Evolutionary conservation across 805 yeast species (phyloP), one percentile per base, ranked within the genome.

Genomic region (Phaffomyces opuntiae): DNA sequence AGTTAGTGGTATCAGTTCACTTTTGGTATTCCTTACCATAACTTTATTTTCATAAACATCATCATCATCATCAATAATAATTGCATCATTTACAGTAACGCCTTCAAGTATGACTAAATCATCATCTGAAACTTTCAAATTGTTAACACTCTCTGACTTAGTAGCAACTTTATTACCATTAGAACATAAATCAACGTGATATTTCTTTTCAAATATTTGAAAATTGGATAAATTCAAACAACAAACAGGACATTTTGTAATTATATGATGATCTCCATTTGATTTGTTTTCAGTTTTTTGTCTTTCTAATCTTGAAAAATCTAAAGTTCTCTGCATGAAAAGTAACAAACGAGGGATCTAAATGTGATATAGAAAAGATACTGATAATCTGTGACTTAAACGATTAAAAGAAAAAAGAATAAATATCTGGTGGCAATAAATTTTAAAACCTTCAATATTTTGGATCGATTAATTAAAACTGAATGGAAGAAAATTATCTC

Each of bases 131-230:
- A 5, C 7, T 4, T 14, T n/a, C 5, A n/a, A 8, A 33, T 5
- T 33, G 7, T 33, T 33, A 33, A 8, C 11, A n/a, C 17, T 33
- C 3, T n/a, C 4, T 33, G 16, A 17, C 12, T 16, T 34, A 16
- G 9, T 13, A 19, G n/a, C 21, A 9, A 8, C 40, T 9, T 48
- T 26, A 8, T 26, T 12, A 33, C 21, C 27, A 26, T 39, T 7
- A 4, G 77, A 56, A 52, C 88, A 81, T 31, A 65, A 61, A 46
- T 78, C 80, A 16, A 81, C 83, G 55, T 81, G 88, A 4, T 65
- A 59, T 9, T 69, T 71, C 36, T 84, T 62, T 26, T 67, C 69
- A 31, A 66, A 67, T 7, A 79, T 48, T 3, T 64, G 55, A 17
- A 75, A 60, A 2, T 47, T 47, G 3, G 72, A 63, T 21, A 81